A percentile compares a stretch with the other conserved stretches of the same genome.
These are phyloP conservation scores for Colletotrichum lupini DNA, from an alignment of 2,329 filamentous ascomycete species.

Conservation along the genomic window DNA sequence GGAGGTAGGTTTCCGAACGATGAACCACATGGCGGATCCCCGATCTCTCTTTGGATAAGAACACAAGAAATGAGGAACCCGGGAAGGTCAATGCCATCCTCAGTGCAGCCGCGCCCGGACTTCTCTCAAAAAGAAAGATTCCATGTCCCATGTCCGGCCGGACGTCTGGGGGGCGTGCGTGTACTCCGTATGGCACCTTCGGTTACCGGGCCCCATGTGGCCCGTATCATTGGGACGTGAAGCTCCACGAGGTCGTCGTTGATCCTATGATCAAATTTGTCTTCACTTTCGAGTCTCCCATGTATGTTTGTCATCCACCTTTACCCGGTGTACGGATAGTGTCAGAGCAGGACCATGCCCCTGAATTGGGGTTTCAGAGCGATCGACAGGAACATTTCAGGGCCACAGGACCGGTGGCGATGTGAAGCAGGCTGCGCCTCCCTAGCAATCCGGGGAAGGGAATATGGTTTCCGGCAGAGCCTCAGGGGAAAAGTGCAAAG, in stretches of 20 bases:
- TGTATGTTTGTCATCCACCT: neutral
- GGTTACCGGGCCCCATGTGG: slow-evolving; percentile 13
- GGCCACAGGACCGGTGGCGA: slow-evolving; percentile 14
- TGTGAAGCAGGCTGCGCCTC: slow-evolving; percentile 18
- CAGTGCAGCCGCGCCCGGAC: neutral
- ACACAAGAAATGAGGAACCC: neutral
- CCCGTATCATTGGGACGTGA: slow-evolving; percentile 10
- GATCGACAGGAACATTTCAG: slow-evolving; percentile 26
- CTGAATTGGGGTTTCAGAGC: slow-evolving; percentile 19
- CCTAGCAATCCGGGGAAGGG: slow-evolving; percentile 25
- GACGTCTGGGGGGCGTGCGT: neutral
- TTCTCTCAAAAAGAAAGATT: neutral
- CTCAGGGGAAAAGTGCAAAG: neutral
- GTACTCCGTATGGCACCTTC: neutral
- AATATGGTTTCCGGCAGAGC: slow-evolving; percentile 33
- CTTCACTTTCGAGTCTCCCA: neutral
- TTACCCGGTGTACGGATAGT: neutral
- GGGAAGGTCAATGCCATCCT: slow-evolving; percentile 20
- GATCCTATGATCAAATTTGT: neutral
- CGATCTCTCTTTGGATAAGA: slow-evolving; percentile 27
- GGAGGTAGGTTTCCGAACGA: slow-evolving; percentile 3
- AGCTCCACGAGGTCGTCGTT: neutral
- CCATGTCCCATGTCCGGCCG: neutral
- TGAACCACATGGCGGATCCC: slow-evolving; percentile 28
- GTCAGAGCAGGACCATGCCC: slow-evolving; percentile 5